phyloP scores from a whole-genome alignment of 805 yeast species.

The Myxozyma neotropica region DNA sequence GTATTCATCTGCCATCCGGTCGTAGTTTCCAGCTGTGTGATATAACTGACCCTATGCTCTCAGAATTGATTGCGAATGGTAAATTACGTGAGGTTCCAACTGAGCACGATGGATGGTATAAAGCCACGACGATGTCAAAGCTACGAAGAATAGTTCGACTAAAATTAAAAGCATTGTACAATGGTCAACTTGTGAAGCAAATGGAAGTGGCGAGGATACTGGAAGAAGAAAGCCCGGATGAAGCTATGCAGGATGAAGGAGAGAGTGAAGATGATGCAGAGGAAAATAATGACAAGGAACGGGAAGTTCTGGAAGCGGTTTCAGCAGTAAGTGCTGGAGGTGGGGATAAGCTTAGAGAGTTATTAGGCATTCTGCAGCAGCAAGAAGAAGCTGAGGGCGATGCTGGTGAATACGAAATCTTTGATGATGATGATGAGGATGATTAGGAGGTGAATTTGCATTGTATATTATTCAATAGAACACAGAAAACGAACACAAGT shows the following conservation, averaged over 20 bases:
- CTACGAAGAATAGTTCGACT: constrained; percentile 71
- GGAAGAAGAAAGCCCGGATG: constrained; percentile 27
- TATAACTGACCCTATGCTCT: constrained; percentile 65
- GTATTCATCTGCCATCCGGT: constrained; percentile 65
- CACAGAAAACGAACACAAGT: background rate
- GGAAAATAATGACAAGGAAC: constrained; percentile 1
- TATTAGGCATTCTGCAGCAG: constrained; percentile 28
- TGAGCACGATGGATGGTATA: constrained; percentile 80
- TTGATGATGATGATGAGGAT: constrained; percentile 25
- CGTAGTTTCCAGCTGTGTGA: constrained; percentile 81
- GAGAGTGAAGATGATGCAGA: background rate
- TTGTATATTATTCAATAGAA: background rate
- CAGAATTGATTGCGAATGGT: constrained; percentile 47
- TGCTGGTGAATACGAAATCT: constrained; percentile 29
- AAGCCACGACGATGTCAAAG: constrained; percentile 60
- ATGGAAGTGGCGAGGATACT: constrained; percentile 28
- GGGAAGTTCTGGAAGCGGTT: constrained; percentile 12
- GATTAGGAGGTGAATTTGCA: background rate
- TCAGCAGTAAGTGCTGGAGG: constrained; percentile 25
- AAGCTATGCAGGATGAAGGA: background rate
- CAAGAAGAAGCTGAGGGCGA: constrained; percentile 23
- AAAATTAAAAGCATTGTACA: constrained; percentile 59
- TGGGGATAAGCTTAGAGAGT: constrained; percentile 18
- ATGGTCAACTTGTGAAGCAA: constrained; percentile 18
- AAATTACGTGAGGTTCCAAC: constrained; percentile 51